Evolutionary conservation across 2,329 filamentous ascomycete genomes (phyloP), one percentile per base, ranked within the genome.

Genomic region (Penicillium polonicum): DNA sequence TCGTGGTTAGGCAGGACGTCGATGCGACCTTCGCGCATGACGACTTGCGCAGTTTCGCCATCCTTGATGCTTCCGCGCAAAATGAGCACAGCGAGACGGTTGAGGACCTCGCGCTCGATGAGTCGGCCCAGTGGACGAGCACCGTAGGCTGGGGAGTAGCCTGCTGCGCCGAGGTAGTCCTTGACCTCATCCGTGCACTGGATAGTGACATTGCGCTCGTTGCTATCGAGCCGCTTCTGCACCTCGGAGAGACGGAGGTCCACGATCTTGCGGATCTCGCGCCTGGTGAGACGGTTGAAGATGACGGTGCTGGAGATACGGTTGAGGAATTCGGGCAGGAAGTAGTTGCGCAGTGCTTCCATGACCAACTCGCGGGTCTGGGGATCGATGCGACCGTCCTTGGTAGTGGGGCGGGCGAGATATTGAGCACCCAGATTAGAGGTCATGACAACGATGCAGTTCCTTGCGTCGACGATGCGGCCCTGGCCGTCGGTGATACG

Each of bases 361-460:
- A 94, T 95, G 70, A 99, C 93, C 61, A 97, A 82, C 72, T 97
- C 92, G 60, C 85, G 85, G 1, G 92, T 97, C 1, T 89, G 87
- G 0, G 87, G 82, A 67, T 99, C 94, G 65, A 99, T 94, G 71
- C 82, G 87, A 68, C 93, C 93, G 67, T 95, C 90, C 52, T 88
- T 85, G 51, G 84, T 85, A 55, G 88, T 87, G 17, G 90, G 88
- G 23, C 92, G 88, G 39, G 90, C 80, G n/a, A 99, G 88, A 74
- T 88, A 96, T 74, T 97, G 94, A 33, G 94, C 94, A 64, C 94
- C 94, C 60, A 99, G 77, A 80, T 99, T 99, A 70, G 92, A 97
- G 0, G 94, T 99, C 92, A 99, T 96, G 77, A 99, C 94, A 43
- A 99, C 93, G 66, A 99, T 97, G 74, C 93, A 97, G 83, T 99